Evolutionary conservation across 306 rosid species (phyloP), one percentile per base, ranked within the genome.

Genomic region (Inga oerstediana): DNA sequence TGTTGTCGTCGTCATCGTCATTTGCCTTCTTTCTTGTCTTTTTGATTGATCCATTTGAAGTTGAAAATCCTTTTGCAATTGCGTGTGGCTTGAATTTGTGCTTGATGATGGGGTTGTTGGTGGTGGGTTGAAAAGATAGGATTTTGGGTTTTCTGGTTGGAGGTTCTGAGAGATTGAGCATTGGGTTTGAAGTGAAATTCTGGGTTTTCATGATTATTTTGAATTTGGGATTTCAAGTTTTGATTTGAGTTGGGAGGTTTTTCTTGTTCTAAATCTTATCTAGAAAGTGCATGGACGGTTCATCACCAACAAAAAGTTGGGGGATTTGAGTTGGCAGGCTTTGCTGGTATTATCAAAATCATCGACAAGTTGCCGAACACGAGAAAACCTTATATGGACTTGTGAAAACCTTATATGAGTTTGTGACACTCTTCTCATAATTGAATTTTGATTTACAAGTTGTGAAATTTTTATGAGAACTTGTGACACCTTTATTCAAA

Each of bases 191-290:
- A 67, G 91, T 71, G 81, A 83, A 87, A 34, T 84, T 71, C 0
- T 91, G 88, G 79, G 92, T 51, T 87, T 84, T 84, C 99, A 96
- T 93, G 88, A 90, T 76, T 82, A 49, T 74, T 58, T 78, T 58
- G 34, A 19, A 64, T 66, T n/a, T 34, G 24, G 4, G 11, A n/a
- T 19, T 65, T 52, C 54, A 35, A 51, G 74, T 10, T 52, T 82
- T 72, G 39, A 4, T 61, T 68, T 43, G 66, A n/a, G 11, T 65
- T 51, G 74, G 19, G n/a, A 71, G 82, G 76, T 69, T 85, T 84
- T 84, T 86, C 68, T 56, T 48, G 75, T 35, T 15, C 52, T 72
- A 13, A 77, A 84, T 87, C 97, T 93, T 91, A 95, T 91, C 98
- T 85, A 16, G 44, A 86, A 68, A 27, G 61, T 46, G 37, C 76